A percentile compares a stretch with the other conserved stretches of the same genome.
Evolutionary conservation across 2,329 filamentous ascomycete species (phyloP).

Genomic region (Colletotrichum echinochloae): DNA sequence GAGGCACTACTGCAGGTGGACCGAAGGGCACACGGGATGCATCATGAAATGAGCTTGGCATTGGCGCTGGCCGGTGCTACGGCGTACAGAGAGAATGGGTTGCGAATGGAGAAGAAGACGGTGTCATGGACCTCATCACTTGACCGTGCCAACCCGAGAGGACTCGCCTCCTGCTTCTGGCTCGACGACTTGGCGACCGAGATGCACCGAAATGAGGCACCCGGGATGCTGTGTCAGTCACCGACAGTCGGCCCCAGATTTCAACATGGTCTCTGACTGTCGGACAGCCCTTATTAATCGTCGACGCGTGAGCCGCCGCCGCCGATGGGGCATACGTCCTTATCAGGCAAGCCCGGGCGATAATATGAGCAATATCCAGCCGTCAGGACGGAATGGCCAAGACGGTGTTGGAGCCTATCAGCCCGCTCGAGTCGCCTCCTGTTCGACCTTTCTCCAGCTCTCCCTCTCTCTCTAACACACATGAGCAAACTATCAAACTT

Average conservation of each 20-base stretch:
- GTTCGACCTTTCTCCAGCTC: background rate
- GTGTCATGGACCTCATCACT: constrained; percentile 34
- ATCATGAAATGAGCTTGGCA: constrained; percentile 24
- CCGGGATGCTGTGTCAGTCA: constrained; percentile 34
- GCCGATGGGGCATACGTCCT: constrained; percentile 9
- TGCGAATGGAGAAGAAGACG: constrained; percentile 6
- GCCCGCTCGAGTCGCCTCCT: constrained; percentile 4
- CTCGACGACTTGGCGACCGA: constrained; percentile 34
- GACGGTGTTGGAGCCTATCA: constrained; percentile 10
- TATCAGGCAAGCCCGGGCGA: constrained; percentile 26
- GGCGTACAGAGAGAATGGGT: constrained; percentile 8
- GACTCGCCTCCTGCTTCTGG: constrained; percentile 21
- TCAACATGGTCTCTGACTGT: background rate
- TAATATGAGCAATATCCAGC: constrained; percentile 16
- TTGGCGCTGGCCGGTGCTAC: constrained; percentile 14
- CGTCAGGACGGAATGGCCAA: constrained; percentile 19
- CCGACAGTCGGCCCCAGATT: constrained; percentile 37
- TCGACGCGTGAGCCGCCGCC: constrained; percentile 32
- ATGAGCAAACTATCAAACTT: constrained; percentile 6
- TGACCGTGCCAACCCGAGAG: constrained; percentile 25
- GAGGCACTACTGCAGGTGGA: constrained; percentile 36
- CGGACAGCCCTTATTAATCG: constrained; percentile 10
- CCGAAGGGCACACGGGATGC: constrained; percentile 16
- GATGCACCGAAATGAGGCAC: constrained; percentile 38
- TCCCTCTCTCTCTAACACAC: background rate